Percentiles rank a stretch among this genome's conserved stretches.
Conservation (phyloP, 1,284 basidiomycete species). For the Trametes hirsuta region DNA sequence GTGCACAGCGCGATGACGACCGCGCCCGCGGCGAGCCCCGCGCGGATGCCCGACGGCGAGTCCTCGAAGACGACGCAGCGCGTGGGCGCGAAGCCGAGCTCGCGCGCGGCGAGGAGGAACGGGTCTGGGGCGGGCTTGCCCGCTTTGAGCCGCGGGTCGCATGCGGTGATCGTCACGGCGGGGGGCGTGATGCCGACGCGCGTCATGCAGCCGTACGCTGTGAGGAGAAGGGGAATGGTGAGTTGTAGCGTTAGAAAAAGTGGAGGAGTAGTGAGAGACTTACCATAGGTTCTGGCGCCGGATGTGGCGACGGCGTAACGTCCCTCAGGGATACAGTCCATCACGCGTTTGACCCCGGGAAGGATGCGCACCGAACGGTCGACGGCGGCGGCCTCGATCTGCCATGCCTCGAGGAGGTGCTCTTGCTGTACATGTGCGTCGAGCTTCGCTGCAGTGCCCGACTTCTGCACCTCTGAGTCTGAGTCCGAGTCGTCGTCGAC, state of each 20-base stretch:
- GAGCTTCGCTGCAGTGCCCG: conserved; percentile 19
- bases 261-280: conserved; percentile 22
- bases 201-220: conserved; percentile 71
- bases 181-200: conserved; percentile 77
- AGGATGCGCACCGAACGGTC: conserved; percentile 75
- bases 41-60: conserved; percentile 74
- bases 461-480: conserved; percentile 34
- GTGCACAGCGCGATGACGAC: conserved; percentile 80
- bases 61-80: conserved; percentile 77
- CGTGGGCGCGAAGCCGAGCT: conserved; percentile 64
- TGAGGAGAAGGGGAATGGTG: conserved; percentile 8
- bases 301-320: conserved; percentile 79
- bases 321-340: conserved; percentile 69
- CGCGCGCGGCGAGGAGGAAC: conserved; percentile 74
- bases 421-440: conserved; percentile 18
- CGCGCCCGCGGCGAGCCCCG: conserved; percentile 73
- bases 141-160: conserved; percentile 70
- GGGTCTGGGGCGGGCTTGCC: conserved; percentile 76
- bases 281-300: conserved; percentile 74
- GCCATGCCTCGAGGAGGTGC: conserved; percentile 52
- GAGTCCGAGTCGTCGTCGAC: conserved; percentile 38
- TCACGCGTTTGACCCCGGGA: conserved; percentile 72
- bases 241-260: conserved; percentile 4
- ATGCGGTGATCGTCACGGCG: conserved; percentile 76
- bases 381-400: conserved; percentile 60